These are phyloP conservation scores for Fusarium sulawesiense DNA, from an alignment of 2,329 filamentous ascomycete genomes.

Conservation along the genomic window DNA sequence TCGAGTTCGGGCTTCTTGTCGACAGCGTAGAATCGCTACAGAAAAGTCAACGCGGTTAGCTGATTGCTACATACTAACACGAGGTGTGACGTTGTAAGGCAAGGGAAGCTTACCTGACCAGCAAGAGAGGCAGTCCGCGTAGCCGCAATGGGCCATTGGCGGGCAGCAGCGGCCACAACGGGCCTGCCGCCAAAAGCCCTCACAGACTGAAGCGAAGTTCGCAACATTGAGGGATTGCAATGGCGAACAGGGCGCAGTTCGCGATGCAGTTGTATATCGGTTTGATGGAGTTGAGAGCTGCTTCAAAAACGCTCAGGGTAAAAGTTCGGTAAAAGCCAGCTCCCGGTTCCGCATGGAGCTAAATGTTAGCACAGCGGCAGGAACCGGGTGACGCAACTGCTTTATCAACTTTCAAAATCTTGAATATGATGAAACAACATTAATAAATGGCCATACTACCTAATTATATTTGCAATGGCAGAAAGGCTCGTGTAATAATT, in stretches of 20 bases:
- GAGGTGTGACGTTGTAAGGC: slow-evolving; percentile 51
- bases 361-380: slow-evolving; percentile 47
- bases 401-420: slow-evolving; percentile 6
- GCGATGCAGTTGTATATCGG: slow-evolving; percentile 48
- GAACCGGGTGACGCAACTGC: slow-evolving; percentile 53
- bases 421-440: background rate
- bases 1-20: slow-evolving; percentile 63
- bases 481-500: background rate
- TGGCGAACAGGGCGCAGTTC: slow-evolving; percentile 54
- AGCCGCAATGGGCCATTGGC: slow-evolving; percentile 66
- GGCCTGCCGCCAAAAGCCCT: slow-evolving; percentile 68
- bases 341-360: slow-evolving; percentile 41
- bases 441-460: background rate
- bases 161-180: slow-evolving; percentile 62
- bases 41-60: slow-evolving; percentile 48
- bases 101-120: slow-evolving; percentile 51
- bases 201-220: slow-evolving; percentile 74
- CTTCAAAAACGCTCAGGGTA: slow-evolving; percentile 58
- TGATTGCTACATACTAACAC: slow-evolving; percentile 17
- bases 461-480: background rate
- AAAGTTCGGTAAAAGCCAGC: slow-evolving; percentile 58
- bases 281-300: slow-evolving; percentile 48
- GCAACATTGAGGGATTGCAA: slow-evolving; percentile 72
- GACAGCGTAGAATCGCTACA: slow-evolving; percentile 68
- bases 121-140: slow-evolving; percentile 50